Conservation (phyloP, 306 rosid species). For the Citrullus amarus region DNA sequence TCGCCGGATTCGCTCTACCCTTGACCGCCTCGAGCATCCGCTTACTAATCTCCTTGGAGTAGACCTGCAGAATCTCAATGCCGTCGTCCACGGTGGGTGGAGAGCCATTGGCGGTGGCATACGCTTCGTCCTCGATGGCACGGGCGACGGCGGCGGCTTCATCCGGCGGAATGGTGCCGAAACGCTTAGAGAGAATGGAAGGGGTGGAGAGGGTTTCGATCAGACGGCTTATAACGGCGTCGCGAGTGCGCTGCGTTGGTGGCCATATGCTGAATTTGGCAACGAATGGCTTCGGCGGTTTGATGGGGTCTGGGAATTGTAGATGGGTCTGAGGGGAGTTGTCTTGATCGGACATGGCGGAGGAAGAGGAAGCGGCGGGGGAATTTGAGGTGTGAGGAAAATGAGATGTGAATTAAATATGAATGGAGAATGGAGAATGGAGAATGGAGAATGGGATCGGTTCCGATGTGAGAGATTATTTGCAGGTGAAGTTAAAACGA, state of each 20-base stretch:
- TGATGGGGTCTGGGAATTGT: neutral
- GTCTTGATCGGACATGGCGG: neutral
- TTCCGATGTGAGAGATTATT: neutral
- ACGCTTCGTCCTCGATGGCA: slow-evolving; percentile 69
- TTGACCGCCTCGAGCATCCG: slow-evolving; percentile 85
- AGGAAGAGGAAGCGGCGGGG: neutral
- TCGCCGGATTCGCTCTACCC: slow-evolving; percentile 28
- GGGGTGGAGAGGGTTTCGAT: slow-evolving; percentile 70
- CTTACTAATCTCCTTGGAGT: slow-evolving; percentile 93
- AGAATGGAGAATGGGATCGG: neutral
- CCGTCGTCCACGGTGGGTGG: slow-evolving; percentile 56
- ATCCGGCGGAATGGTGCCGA: slow-evolving; percentile 49
- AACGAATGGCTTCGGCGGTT: slow-evolving; percentile 14
- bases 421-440: neutral
- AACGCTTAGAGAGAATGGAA: slow-evolving; percentile 88
- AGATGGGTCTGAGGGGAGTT: neutral
- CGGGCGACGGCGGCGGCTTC: slow-evolving; percentile 50
- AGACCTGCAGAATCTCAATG: slow-evolving; percentile 80
- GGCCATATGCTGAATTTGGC: slow-evolving; percentile 82
- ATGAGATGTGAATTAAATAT: slow-evolving; percentile 4
- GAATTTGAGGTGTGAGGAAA: neutral
- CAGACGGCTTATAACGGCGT: slow-evolving; percentile 65
- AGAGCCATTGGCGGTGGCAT: slow-evolving; percentile 41
- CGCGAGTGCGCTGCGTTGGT: slow-evolving; percentile 87
- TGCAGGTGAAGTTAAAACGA: neutral